Evolutionary conservation across 2,329 filamentous ascomycete genomes (phyloP).

Genomic region (Plectosphaerella plurivora): DNA sequence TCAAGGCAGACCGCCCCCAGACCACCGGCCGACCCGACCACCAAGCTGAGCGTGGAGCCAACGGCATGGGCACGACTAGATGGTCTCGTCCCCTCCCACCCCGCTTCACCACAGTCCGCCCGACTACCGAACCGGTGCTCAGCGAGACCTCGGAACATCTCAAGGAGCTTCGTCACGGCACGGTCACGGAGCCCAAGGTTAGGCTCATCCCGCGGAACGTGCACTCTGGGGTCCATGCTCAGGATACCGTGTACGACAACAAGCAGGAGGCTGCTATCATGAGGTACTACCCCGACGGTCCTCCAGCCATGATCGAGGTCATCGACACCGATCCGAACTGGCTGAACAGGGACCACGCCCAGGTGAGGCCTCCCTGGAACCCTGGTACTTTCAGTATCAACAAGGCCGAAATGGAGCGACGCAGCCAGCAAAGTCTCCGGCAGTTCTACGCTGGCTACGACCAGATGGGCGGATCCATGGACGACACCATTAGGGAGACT

Average conservation of each 20-base stretch:
- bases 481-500: conserved; percentile 23
- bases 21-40: too few species aligned
- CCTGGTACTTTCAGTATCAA: conserved; percentile 14
- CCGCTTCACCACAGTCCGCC: too few species aligned
- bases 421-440: conserved; percentile 22
- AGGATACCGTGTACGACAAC: conserved; percentile 20
- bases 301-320: conserved; percentile 24
- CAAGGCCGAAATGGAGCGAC: conserved; percentile 16
- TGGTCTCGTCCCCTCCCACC: too few species aligned
- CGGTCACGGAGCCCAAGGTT: background rate
- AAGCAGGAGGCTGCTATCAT: conserved; percentile 18
- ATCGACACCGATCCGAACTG: conserved; percentile 14
- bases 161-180: background rate
- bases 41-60: too few species aligned
- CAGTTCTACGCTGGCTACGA: conserved; percentile 35
- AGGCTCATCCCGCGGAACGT: background rate
- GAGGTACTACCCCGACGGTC: conserved; percentile 23
- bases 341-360: conserved; percentile 6
- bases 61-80: too few species aligned
- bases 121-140: too few species aligned
- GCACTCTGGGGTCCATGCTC: background rate
- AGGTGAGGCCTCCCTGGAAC: conserved; percentile 5
- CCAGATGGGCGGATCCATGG: conserved; percentile 26
- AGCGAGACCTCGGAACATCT: background rate
- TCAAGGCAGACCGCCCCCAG: too few species aligned